A percentile compares a stretch with the other conserved stretches of the same genome.
Conservation (phyloP, 495 filamentous ascomycete genomes). For the Astrothelium subdiscretum region DNA sequence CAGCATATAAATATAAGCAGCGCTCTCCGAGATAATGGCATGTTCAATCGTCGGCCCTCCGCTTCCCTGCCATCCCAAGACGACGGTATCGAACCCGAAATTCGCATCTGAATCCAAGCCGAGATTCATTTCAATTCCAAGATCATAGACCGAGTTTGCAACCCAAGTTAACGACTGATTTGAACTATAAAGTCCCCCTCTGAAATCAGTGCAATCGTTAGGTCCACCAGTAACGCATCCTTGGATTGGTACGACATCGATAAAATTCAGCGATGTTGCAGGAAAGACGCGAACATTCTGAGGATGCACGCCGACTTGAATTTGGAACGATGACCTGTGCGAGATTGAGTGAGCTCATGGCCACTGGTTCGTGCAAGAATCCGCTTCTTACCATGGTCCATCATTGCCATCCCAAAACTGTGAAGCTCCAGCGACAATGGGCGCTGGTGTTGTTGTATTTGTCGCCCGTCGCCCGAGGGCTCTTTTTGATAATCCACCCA, state of each 20-base stretch:
- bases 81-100: conserved; percentile 46
- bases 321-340: conserved; percentile 34
- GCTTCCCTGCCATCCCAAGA: conserved; percentile 22
- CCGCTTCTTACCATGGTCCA: neutral
- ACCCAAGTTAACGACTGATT: conserved; percentile 44
- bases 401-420: conserved; percentile 21
- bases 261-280: conserved; percentile 44
- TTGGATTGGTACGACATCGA: conserved; percentile 42
- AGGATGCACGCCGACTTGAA: conserved; percentile 44
- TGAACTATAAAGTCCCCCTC: conserved; percentile 43
- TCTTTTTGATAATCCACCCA: neutral
- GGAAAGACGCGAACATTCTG: conserved; percentile 46
- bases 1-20: conserved; percentile 42
- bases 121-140: conserved; percentile 40
- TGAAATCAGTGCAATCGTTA: conserved; percentile 20
- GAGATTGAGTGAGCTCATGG: conserved; percentile 9
- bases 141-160: conserved; percentile 40
- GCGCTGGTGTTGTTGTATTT: conserved; percentile 8
- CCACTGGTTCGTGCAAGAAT: neutral
- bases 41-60: conserved; percentile 28
- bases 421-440: conserved; percentile 12
- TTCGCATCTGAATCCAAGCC: conserved; percentile 42
- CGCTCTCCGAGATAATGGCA: conserved; percentile 42
- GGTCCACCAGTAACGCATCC: conserved; percentile 35
- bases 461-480: neutral